Conservation (phyloP, 2,329 filamentous ascomycete genomes). For the Scleromitrula shiraiana region DNA sequence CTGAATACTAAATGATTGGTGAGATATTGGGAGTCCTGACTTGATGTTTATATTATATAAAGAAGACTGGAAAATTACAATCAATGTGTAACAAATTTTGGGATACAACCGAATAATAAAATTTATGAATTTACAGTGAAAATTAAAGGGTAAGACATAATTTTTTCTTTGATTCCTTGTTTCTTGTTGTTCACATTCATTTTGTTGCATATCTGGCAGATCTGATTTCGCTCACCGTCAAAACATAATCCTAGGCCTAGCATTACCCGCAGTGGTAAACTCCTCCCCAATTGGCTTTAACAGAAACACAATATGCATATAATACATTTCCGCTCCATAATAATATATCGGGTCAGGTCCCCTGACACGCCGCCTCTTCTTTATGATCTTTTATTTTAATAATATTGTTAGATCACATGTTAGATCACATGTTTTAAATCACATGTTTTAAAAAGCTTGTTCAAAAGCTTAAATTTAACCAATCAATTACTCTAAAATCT, state of each 20-base stretch:
- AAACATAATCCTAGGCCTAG: slow-evolving; percentile 3
- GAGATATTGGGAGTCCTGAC: slow-evolving; percentile 1
- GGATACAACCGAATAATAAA: slow-evolving; percentile 2
- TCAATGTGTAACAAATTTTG: not conserved
- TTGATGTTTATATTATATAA: too few species aligned
- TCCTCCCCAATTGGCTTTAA: not conserved
- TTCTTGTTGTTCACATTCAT: not conserved
- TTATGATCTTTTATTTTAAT: too few species aligned
- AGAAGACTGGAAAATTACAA: too few species aligned
- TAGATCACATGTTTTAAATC: too few species aligned
- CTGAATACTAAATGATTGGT: not conserved
- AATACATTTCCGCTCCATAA: not conserved
- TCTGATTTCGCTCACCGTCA: not conserved
- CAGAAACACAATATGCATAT: not conserved
- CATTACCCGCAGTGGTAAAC: not conserved
- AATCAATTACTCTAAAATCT: too few species aligned
- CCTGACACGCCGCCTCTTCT: too few species aligned
- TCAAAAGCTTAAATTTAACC: too few species aligned
- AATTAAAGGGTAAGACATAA: not conserved
- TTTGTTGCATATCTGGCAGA: not conserved
- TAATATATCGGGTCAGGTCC: too few species aligned
- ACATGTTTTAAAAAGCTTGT: too few species aligned
- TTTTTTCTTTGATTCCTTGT: slow-evolving; percentile 8
- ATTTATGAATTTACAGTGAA: slow-evolving; percentile 3
- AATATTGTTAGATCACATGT: too few species aligned